phyloP scores from a whole-genome alignment of 139 green algal genomes.

The Trebouxia sp. region DNA sequence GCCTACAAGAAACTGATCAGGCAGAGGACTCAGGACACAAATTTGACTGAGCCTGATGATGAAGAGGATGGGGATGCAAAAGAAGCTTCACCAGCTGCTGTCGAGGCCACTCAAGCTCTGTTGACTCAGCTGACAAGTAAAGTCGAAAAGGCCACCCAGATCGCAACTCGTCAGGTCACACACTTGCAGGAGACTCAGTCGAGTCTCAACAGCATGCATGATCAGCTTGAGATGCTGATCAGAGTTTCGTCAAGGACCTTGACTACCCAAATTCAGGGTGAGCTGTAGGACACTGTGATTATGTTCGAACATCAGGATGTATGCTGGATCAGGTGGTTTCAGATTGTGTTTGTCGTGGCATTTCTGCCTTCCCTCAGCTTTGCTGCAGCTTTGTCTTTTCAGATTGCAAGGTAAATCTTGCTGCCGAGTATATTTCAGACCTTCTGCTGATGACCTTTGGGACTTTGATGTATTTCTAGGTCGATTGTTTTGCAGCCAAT shows the following conservation, averaged over 20 bases:
- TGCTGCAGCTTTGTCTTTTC: no score
- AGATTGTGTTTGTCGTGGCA: no score
- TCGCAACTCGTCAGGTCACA: not conserved
- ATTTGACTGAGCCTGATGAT: not conserved
- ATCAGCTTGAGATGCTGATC: conserved; percentile 5
- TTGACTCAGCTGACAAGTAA: not conserved
- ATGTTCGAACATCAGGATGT: no score
- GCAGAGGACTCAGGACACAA: conserved; percentile 2
- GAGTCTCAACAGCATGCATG: not conserved
- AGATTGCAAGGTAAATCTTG: no score
- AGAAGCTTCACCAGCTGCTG: not conserved
- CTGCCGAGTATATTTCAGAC: no score
- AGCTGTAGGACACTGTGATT: no score
- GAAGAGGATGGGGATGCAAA: not conserved
- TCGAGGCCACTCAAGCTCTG: conserved; percentile 3
- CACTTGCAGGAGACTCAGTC: not conserved
- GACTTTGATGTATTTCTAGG: no score
- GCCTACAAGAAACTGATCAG: conserved; percentile 4
- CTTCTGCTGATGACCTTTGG: no score
- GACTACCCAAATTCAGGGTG: no score
- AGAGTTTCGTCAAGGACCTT: not conserved
- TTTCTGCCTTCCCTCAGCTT: no score
- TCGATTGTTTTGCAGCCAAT: no score
- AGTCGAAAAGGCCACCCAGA: not conserved
- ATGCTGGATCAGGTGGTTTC: no score